Conservation (phyloP, 768 basidiomycete species). For the Suillus weaverae region DNA sequence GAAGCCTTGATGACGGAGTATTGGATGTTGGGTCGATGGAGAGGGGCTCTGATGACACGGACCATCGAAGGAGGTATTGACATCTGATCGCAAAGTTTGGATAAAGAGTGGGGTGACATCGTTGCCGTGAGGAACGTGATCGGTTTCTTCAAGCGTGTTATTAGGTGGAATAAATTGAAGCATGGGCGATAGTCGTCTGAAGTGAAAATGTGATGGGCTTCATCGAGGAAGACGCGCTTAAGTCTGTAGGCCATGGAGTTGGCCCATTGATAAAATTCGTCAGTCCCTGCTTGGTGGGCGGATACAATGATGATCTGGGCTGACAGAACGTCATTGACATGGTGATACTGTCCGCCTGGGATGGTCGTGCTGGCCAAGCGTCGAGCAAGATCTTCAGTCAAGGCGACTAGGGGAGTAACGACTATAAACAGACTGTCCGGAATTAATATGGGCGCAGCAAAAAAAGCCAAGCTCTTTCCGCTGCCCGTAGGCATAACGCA, state of each 20-base stretch:
- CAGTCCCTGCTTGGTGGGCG: slow-evolving; percentile 8
- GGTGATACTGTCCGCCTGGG: neutral
- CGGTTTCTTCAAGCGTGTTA: slow-evolving; percentile 10
- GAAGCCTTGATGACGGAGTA: neutral
- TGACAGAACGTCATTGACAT: neutral
- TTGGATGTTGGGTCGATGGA: neutral
- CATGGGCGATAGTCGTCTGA: slow-evolving; percentile 9
- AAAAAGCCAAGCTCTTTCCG: slow-evolving; percentile 16
- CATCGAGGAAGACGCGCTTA: slow-evolving; percentile 4
- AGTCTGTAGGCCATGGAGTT: neutral
- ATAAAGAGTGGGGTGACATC: slow-evolving; percentile 9
- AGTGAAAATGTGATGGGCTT: slow-evolving; percentile 12
- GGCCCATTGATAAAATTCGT: slow-evolving; percentile 1
- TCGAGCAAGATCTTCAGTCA: slow-evolving; percentile 13
- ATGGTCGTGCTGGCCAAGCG: neutral
- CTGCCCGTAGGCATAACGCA: slow-evolving; percentile 15
- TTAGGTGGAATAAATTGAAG: slow-evolving; percentile 12
- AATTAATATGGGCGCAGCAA: neutral
- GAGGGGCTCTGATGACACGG: neutral
- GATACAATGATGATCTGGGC: slow-evolving; percentile 12
- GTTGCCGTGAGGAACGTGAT: slow-evolving; percentile 12
- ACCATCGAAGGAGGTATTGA: neutral
- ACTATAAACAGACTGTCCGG: slow-evolving; percentile 7
- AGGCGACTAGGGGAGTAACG: slow-evolving; percentile 3
- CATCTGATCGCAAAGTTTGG: neutral